Percentiles rank a stretch among this genome's conserved stretches.
phyloP scores from a whole-genome alignment of 2,329 filamentous ascomycete genomes.

The Colletotrichum scovillei region DNA sequence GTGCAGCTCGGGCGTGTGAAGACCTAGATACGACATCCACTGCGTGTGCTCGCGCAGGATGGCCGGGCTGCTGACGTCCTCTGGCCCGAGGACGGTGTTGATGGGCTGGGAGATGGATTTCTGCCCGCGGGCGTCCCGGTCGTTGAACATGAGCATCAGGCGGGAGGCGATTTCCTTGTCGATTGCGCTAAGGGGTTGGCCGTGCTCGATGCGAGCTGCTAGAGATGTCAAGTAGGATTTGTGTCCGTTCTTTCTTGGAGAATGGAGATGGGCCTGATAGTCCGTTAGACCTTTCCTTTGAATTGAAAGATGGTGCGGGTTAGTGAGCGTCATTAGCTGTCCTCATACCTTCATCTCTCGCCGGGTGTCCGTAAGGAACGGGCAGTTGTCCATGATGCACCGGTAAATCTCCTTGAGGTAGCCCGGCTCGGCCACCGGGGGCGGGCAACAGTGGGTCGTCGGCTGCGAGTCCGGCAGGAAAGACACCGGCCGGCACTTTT shows the following conservation, averaged over 20 bases:
- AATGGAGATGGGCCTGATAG: conserved; percentile 28
- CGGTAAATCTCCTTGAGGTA: conserved; percentile 35
- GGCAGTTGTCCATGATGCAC: conserved; percentile 35
- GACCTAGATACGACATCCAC: conserved; percentile 31
- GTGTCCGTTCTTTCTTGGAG: conserved; percentile 32
- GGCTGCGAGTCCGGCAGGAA: conserved; percentile 30
- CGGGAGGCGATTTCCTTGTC: conserved; percentile 30
- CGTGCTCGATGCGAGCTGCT: conserved; percentile 22
- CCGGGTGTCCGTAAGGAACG: conserved; percentile 28
- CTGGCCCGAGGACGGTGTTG: conserved; percentile 23
- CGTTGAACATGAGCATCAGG: conserved; percentile 36
- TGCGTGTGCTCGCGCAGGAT: conserved; percentile 31
- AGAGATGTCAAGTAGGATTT: conserved; percentile 23
- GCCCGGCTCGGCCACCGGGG: conserved; percentile 19
- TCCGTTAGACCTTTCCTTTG: background rate
- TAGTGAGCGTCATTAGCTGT: background rate
- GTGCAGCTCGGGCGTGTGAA: conserved; percentile 21
- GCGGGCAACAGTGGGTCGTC: conserved; percentile 33
- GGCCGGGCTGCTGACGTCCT: conserved; percentile 30
- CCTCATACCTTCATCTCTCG: conserved; percentile 32
- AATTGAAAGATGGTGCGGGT: background rate
- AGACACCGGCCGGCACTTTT: conserved; percentile 24
- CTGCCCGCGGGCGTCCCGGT: conserved; percentile 31
- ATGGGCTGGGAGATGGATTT: conserved; percentile 31
- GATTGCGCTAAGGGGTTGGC: conserved; percentile 26